Percentiles rank a stretch among this genome's conserved stretches.
Evolutionary conservation across 164 flowering plant genomes (phyloP).

Genomic region (Hamamelis virginiana): DNA sequence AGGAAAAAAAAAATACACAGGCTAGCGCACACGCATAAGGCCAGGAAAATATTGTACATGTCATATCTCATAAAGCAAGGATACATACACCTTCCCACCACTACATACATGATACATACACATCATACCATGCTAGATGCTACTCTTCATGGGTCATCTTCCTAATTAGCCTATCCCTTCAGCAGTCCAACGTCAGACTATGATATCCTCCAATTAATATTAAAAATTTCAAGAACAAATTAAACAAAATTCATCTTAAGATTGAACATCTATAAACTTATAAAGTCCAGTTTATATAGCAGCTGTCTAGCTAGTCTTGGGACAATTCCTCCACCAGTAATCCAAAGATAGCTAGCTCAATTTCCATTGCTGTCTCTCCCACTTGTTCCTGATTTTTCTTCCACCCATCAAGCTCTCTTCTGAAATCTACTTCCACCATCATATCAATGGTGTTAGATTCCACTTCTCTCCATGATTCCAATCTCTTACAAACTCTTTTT

Average conservation of each 20-base stretch:
- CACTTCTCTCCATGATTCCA: slow-evolving; percentile 67
- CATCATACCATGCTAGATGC: slow-evolving; percentile 19
- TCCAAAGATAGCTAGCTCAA: slow-evolving; percentile 54
- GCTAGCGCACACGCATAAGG: neutral
- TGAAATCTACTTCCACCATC: slow-evolving; percentile 81
- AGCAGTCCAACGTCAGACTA: slow-evolving; percentile 11
- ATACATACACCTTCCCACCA: slow-evolving; percentile 7
- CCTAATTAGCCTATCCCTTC: slow-evolving; percentile 10
- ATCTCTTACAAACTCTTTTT: slow-evolving; percentile 48
- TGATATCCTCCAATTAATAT: slow-evolving; percentile 8
- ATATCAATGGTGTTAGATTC: slow-evolving; percentile 66
- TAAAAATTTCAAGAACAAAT: slow-evolving; percentile 6
- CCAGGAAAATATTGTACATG: slow-evolving; percentile 10
- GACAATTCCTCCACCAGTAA: slow-evolving; percentile 59
- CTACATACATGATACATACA: slow-evolving; percentile 20
- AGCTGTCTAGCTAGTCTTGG: slow-evolving; percentile 41
- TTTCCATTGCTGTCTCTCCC: slow-evolving; percentile 33
- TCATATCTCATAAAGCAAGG: slow-evolving; percentile 8
- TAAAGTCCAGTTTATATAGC: no score
- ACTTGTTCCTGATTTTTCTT: slow-evolving; percentile 37
- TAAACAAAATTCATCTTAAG: slow-evolving; percentile 15
- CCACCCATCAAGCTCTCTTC: slow-evolving; percentile 49
- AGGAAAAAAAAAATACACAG: no score
- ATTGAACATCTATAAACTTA: no score
- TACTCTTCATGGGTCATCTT: slow-evolving; percentile 7